A percentile compares a stretch with the other conserved stretches of the same genome.
phyloP scores from a whole-genome alignment of 2,329 filamentous ascomycete genomes.

The Pochonia chlamydosporia region DNA sequence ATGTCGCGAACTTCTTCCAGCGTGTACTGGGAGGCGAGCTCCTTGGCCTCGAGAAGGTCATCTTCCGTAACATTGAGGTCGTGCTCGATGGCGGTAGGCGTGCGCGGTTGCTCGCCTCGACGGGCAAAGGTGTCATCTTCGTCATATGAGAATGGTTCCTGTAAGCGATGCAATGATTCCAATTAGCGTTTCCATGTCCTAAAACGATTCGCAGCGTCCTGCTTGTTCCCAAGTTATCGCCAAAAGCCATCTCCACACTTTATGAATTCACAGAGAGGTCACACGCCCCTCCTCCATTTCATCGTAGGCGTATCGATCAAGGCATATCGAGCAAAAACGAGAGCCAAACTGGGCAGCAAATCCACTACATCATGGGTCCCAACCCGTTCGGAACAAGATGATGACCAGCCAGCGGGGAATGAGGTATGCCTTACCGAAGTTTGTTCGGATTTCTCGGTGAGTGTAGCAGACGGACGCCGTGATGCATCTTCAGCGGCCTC shows the following conservation, averaged over 20 bases:
- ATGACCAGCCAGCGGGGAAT: too few species aligned
- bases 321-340: too few species aligned
- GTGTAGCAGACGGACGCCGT: constrained; percentile 12
- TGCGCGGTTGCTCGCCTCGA: constrained; percentile 19
- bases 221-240: too few species aligned
- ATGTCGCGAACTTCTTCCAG: constrained; percentile 38
- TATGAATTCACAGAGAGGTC: too few species aligned
- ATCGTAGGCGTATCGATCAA: too few species aligned
- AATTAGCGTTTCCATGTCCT: not conserved
- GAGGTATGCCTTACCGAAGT: constrained; percentile 10
- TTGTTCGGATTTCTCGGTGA: constrained; percentile 10
- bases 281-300: too few species aligned
- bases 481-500: constrained; percentile 15
- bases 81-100: constrained; percentile 23
- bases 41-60: constrained; percentile 39
- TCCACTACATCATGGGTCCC: too few species aligned
- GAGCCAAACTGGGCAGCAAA: too few species aligned
- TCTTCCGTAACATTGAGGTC: constrained; percentile 40
- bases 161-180: not conserved
- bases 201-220: not conserved
- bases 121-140: constrained; percentile 29
- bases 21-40: constrained; percentile 34
- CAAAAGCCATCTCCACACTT: too few species aligned
- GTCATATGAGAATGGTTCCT: constrained; percentile 33
- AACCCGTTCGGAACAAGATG: too few species aligned